Evolutionary conservation across 2,329 filamentous ascomycete species (phyloP).

Genomic region (Aaosphaeria pasadenensis): DNA sequence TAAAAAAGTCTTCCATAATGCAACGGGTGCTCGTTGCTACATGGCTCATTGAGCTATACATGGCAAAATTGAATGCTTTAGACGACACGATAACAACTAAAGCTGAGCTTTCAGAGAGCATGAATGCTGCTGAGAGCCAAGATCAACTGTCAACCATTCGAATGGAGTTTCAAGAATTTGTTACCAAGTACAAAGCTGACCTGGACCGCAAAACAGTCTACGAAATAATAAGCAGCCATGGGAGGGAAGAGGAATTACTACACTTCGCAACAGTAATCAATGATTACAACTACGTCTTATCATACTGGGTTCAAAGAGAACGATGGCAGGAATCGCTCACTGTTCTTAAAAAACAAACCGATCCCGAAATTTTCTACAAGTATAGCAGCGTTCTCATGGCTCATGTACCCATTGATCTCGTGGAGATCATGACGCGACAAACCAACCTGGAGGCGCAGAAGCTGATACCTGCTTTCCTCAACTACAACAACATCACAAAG

Average conservation of each 20-base stretch:
- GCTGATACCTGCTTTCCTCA: conserved; percentile 88
- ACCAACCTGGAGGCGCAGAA: conserved; percentile 78
- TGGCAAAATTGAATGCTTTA: conserved; percentile 92
- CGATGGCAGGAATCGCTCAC: conserved; percentile 83
- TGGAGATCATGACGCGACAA: conserved; percentile 96
- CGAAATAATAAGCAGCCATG: conserved; percentile 93
- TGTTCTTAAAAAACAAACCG: conserved; percentile 89
- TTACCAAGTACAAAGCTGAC: conserved; percentile 78
- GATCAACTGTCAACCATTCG: conserved; percentile 69
- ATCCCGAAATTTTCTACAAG: conserved; percentile 90
- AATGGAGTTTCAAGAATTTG: conserved; percentile 84
- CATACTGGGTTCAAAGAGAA: conserved; percentile 96
- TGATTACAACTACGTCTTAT: conserved; percentile 91
- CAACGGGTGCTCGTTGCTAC: conserved; percentile 92
- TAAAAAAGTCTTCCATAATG: conserved; percentile 84
- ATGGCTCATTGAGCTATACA: conserved; percentile 94
- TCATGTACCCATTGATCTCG: conserved; percentile 76
- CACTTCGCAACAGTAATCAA: conserved; percentile 86
- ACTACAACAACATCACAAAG: conserved; percentile 79
- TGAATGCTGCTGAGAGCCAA: conserved; percentile 67
- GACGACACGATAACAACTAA: conserved; percentile 92
- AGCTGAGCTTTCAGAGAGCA: conserved; percentile 71
- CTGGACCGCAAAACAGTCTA: conserved; percentile 91
- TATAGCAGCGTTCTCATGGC: conserved; percentile 97
- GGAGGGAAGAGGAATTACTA: conserved; percentile 86